Base-by-base conservation (phyloP, 1,284 basidiomycete species). In the Cystobasidiaceae sp. region DNA sequence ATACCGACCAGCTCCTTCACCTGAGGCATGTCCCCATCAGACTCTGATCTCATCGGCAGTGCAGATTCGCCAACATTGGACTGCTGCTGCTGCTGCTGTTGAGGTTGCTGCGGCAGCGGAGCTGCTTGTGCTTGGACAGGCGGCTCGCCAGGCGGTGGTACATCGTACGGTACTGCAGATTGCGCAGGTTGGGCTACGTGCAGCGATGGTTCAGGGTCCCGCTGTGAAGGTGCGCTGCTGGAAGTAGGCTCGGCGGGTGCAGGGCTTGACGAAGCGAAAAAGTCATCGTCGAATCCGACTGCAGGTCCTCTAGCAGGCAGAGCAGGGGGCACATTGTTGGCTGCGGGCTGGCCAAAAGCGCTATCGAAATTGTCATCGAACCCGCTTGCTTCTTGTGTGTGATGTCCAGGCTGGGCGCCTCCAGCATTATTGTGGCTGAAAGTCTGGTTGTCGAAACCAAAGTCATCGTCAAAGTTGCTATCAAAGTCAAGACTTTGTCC, bases 1-100 rank as follows among this genome's bases (percentile, higher is more conserved):
- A 92, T 91, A 30, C 81, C 82, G 51, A 82, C 83, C 46, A 92
- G 78, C 71, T 86, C 85, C 74, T 87, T 90, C 33, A 92, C 87
- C 0, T 84, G 78, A 69, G 86, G 85, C 17, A 86, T 84, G 69
- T 91, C 89, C 68, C 89, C 88, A 30, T 85, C 85, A 5, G 44
- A 28, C 2, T 66, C 71, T 7, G 52, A 49, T 2, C 50, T 27
- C 37, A 52, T 9, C 51, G 57, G 9, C 55, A 15, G 33, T 48
- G 45, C 51, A 52, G 48, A 30, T 44, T 6, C 15, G 51, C 45
- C 48, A 13, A 33, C 30, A 28, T 25, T 21, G 37, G 28, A 13
- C 19, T 3, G 3, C 21, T 60, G 58, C 13, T 19, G 28, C 1
- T 21, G 25, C 49, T 44, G 49, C 49, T 62, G 58, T 17, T 34